Evolutionary conservation across 192 early-diverging fungal genomes (phyloP).

Genomic region (Podochytrium sp.): DNA sequence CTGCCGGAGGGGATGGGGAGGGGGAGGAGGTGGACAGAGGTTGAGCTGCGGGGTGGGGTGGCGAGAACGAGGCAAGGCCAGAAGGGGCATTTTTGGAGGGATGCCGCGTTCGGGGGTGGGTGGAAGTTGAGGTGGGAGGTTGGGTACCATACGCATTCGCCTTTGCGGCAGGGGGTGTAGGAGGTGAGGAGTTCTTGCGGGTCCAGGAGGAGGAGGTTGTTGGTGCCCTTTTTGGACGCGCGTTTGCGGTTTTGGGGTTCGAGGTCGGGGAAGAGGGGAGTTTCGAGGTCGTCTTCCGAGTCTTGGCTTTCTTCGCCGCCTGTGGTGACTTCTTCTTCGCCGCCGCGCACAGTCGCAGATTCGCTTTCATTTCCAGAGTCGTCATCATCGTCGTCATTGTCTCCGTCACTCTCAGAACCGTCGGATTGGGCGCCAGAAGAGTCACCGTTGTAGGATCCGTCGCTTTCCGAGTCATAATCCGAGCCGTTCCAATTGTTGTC

Average conservation of each 20-base stretch:
- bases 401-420: constrained; percentile 47
- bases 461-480: constrained; percentile 14
- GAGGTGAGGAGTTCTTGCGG: neutral
- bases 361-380: constrained; percentile 24
- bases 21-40: neutral
- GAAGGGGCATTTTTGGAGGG: constrained; percentile 3
- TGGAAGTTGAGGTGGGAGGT: constrained; percentile 19
- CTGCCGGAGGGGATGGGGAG: constrained; percentile 11
- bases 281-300: no score
- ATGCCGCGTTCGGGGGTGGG: neutral
- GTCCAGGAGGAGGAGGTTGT: neutral
- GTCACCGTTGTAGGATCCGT: constrained; percentile 50
- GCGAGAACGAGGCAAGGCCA: constrained; percentile 21
- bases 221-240: neutral
- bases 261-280: neutral
- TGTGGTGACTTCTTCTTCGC: neutral
- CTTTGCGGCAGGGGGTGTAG: constrained; percentile 5
- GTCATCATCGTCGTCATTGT: constrained; percentile 33
- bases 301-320: neutral
- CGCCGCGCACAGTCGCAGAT: neutral
- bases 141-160: constrained; percentile 30
- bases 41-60: neutral
- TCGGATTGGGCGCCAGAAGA: constrained; percentile 64
- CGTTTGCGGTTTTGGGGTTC: neutral
- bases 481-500: constrained; percentile 16